phyloP scores from a whole-genome alignment of 2,329 filamentous ascomycete species.

The Trichoderma simmonsii region DNA sequence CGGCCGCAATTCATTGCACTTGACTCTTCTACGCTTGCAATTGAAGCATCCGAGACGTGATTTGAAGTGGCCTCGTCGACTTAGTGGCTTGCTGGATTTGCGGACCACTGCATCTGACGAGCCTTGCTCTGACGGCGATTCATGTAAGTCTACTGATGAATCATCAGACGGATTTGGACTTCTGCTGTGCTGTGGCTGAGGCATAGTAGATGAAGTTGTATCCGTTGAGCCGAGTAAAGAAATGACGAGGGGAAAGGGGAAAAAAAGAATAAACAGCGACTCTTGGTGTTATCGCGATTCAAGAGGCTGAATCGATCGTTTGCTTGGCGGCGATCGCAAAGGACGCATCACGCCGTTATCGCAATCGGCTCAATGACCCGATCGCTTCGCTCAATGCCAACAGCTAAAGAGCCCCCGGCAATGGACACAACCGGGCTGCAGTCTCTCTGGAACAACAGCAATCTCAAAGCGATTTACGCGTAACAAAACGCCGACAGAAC shows the following conservation, averaged over 20 bases:
- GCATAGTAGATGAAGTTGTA: not conserved
- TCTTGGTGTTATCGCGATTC: not conserved
- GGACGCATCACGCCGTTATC: conserved; percentile 8
- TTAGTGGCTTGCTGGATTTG: conserved; percentile 16
- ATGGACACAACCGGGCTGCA: not conserved
- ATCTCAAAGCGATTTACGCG: not conserved
- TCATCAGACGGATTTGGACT: conserved; percentile 15
- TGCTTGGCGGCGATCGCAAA: not conserved
- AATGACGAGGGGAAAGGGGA: too few species aligned
- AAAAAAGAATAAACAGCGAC: not conserved
- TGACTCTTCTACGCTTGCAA: conserved; percentile 32
- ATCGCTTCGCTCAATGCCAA: not conserved
- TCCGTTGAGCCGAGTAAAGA: not conserved
- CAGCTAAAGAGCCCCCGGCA: not conserved
- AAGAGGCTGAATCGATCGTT: conserved; percentile 1
- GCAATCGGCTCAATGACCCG: not conserved
- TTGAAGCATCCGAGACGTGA: conserved; percentile 35
- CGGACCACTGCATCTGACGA: not conserved
- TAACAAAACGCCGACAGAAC: not conserved
- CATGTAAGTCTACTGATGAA: conserved; percentile 12
- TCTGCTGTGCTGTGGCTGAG: conserved; percentile 3
- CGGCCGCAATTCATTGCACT: conserved; percentile 32
- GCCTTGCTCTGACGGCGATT: not conserved
- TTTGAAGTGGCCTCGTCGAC: conserved; percentile 28
- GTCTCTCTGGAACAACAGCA: not conserved